Evolutionary conservation across 768 basidiomycete species (phyloP).

Genomic region (Termitomyces sp.): DNA sequence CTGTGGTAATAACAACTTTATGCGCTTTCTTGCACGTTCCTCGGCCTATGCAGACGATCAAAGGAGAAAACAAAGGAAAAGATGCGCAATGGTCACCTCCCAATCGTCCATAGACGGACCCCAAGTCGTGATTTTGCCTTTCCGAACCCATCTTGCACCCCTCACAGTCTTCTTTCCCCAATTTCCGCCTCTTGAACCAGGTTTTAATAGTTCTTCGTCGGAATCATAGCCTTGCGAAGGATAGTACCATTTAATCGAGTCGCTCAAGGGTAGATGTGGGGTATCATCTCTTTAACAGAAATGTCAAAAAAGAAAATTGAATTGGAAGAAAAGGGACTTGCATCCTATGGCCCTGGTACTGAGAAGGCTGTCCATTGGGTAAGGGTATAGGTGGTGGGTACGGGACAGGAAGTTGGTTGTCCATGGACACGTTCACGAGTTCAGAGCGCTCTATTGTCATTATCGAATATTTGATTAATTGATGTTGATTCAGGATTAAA

Average conservation of each 20-base stretch:
- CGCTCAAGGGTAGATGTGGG: conserved; percentile 45
- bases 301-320: not conserved
- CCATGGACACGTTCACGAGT: conserved; percentile 9
- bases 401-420: conserved; percentile 2
- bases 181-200: conserved; percentile 56
- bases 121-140: conserved; percentile 80
- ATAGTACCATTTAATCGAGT: conserved; percentile 80
- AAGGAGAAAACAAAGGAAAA: conserved; percentile 4
- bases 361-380: not conserved
- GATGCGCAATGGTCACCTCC: conserved; percentile 49
- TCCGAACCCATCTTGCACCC: conserved; percentile 77
- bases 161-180: conserved; percentile 79
- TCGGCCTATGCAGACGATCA: conserved; percentile 48
- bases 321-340: conserved; percentile 10
- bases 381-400: conserved; percentile 2
- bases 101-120: conserved; percentile 81
- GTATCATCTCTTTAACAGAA: conserved; percentile 9
- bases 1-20: conserved; percentile 60
- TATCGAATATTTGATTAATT: not conserved
- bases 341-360: conserved; percentile 20
- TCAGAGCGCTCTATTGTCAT: not conserved
- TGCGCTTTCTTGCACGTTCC: conserved; percentile 76
- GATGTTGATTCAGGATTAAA: not conserved
- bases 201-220: conserved; percentile 48
- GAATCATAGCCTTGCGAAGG: conserved; percentile 72